These are phyloP conservation scores for Coemansia sp. DNA, from an alignment of 192 early-diverging fungal genomes.

Conservation along the genomic window DNA sequence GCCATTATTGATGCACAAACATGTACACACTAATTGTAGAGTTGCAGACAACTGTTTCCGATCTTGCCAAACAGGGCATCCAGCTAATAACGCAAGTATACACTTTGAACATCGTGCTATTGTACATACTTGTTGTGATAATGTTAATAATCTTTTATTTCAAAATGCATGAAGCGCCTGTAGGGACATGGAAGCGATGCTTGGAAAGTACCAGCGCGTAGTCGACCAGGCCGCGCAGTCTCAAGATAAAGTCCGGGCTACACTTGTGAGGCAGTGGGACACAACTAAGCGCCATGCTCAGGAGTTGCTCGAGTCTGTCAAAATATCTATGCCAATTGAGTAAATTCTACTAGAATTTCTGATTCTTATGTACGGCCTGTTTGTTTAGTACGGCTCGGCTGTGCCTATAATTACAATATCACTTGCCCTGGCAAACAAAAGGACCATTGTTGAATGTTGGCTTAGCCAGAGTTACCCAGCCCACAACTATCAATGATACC, in stretches of 20 bases:
- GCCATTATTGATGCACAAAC: not conserved
- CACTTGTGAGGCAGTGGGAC: conserved; percentile 18
- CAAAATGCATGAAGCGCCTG: not conserved
- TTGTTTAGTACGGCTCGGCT: not conserved
- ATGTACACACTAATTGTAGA: conserved; percentile 11
- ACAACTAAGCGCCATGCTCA: conserved; percentile 16
- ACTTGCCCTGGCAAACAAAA: not conserved
- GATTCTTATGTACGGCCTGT: not conserved
- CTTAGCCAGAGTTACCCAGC: not conserved
- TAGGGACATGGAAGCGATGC: conserved; percentile 44
- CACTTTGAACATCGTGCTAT: not conserved
- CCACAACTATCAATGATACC: too few species aligned
- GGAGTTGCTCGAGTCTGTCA: conserved; percentile 13
- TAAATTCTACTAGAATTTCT: not conserved
- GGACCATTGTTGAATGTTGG: not conserved
- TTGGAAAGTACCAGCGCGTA: conserved; percentile 11
- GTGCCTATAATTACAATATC: not conserved
- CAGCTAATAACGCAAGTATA: conserved; percentile 21
- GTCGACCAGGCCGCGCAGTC: conserved; percentile 12
- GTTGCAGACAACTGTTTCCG: conserved; percentile 7
- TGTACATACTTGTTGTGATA: not conserved
- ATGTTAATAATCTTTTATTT: not conserved
- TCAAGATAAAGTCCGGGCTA: conserved; percentile 1
- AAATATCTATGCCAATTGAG: not conserved
- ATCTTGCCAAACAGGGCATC: conserved; percentile 12